Percentiles rank a stretch among this genome's conserved stretches.
Conservation (phyloP, 148 eudicot species). For the Cornus kousa region DNA sequence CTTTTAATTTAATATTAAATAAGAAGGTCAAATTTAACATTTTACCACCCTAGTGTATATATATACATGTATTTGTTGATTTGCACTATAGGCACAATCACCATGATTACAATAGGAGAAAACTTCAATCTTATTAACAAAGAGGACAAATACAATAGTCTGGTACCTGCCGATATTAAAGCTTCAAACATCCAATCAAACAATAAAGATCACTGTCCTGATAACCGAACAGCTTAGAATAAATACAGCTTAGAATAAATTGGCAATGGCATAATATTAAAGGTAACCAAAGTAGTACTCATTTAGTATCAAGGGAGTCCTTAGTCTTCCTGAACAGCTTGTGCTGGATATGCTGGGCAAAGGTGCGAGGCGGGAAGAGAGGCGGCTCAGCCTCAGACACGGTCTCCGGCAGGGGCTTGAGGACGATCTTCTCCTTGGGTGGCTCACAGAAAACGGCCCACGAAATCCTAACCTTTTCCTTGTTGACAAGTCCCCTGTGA, state of each 20-base stretch:
- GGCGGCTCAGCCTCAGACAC: conserved; percentile 67
- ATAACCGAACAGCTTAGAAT: too few relatives aligned
- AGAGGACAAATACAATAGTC: neutral
- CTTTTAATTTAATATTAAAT: too few relatives aligned
- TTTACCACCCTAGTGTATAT: too few relatives aligned
- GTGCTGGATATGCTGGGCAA: conserved; percentile 67
- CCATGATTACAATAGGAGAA: neutral
- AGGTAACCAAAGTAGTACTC: neutral
- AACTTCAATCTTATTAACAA: neutral
- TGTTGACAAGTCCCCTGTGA: conserved; percentile 88
- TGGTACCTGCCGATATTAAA: too few relatives aligned
- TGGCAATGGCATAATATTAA: neutral
- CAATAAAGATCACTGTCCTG: too few relatives aligned
- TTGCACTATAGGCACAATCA: neutral
- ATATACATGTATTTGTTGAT: too few relatives aligned
- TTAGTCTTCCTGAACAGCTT: conserved; percentile 70
- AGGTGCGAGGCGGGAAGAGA: conserved; percentile 68
- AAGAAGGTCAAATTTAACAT: too few relatives aligned
- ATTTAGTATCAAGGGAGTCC: conserved; percentile 12
- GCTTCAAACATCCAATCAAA: too few relatives aligned
- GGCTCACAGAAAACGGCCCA: conserved; percentile 98
- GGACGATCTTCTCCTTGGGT: conserved; percentile 84
- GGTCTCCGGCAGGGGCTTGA: conserved; percentile 73
- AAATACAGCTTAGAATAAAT: too few relatives aligned
- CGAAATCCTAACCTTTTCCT: conserved; percentile 87